Base-by-base conservation (phyloP, 2,329 filamentous ascomycete species). In the Trichoderma sp. region DNA sequence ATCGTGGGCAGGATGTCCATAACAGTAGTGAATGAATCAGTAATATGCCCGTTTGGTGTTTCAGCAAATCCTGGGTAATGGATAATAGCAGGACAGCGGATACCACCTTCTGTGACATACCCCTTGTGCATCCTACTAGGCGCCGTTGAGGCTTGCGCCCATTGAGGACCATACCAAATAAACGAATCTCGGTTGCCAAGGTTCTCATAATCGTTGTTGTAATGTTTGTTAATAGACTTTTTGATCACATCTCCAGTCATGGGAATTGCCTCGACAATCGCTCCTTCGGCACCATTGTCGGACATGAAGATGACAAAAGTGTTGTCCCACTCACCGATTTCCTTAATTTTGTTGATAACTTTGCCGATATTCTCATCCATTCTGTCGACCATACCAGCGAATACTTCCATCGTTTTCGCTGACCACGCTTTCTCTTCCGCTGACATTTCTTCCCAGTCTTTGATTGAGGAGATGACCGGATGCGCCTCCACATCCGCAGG, bases 261-360 rank as follows among this genome's bases (percentile, higher is more conserved):
- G 36, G 66, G 66, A 32, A 69, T 86, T 2, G 88, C 86, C 76
- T 90, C 88, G 73, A 88, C 87, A 1, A 84, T 84, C 18, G 86
- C 86, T 18, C 88, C 88, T 74, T 90, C 88, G 14, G 88, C 88
- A 2, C 88, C 88, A 73, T 91, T 91, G 79, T 91, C 88, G 1
- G 84, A 87, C 81, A 90, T 86, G 83, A 91, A 91, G 76, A 86
- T 85, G 65, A 91, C 83, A 73, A 91, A 60, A 5, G 66, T 69
- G 26, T 69, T 90, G 74, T 91, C 88, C 1, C 88, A 82, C 76
- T 91, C 88, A 70, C 84, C 87, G 3, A 84, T 87, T 51, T 83
- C 77, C 72, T 87, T 81, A 2, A 91, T 84, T 74, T 89, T 87
- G 39, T 87, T 81, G 32, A 90, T 80, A 2, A 91, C 85, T 70